Evolutionary conservation across 345 rosid species (phyloP).

Genomic region (Acer yangbiense): DNA sequence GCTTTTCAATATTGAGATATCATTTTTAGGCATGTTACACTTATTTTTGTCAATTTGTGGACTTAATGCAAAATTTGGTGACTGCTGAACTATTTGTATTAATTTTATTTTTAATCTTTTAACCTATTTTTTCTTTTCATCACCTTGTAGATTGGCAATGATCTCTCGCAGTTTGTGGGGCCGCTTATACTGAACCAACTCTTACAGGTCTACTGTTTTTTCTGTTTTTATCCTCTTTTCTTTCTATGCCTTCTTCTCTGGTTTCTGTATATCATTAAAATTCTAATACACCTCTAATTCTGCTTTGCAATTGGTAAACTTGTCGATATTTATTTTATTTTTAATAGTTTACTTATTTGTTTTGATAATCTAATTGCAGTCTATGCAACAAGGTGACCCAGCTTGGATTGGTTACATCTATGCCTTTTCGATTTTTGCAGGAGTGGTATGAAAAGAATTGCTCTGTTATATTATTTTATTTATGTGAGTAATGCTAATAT

Average conservation of each 20-base stretch:
- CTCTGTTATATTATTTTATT: slow-evolving; percentile 17
- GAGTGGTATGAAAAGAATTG: slow-evolving; percentile 72
- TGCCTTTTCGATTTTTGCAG: slow-evolving; percentile 85
- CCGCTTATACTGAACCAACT: slow-evolving; percentile 85
- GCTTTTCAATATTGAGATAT: background rate
- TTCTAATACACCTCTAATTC: background rate
- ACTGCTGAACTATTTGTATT: slow-evolving; percentile 1
- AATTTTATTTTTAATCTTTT: slow-evolving; percentile 18
- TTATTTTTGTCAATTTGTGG: background rate
- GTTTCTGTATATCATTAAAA: background rate
- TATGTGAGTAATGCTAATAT: background rate
- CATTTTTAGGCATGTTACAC: slow-evolving; percentile 1
- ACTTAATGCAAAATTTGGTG: background rate
- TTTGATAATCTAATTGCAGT: slow-evolving; percentile 55
- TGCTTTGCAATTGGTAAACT: background rate
- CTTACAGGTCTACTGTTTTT: slow-evolving; percentile 62
- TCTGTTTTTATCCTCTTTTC: slow-evolving; percentile 2
- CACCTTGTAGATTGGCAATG: slow-evolving; percentile 79
- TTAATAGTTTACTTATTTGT: slow-evolving; percentile 22
- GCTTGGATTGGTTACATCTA: slow-evolving; percentile 93
- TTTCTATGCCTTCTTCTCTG: slow-evolving; percentile 6
- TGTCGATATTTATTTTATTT: slow-evolving; percentile 1
- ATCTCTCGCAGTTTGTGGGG: slow-evolving; percentile 92
- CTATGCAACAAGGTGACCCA: slow-evolving; percentile 95
- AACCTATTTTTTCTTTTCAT: slow-evolving; percentile 19